Evolutionary conservation across 352 stramenopile species (phyloP).

Genomic region (Globisporangium solare): DNA sequence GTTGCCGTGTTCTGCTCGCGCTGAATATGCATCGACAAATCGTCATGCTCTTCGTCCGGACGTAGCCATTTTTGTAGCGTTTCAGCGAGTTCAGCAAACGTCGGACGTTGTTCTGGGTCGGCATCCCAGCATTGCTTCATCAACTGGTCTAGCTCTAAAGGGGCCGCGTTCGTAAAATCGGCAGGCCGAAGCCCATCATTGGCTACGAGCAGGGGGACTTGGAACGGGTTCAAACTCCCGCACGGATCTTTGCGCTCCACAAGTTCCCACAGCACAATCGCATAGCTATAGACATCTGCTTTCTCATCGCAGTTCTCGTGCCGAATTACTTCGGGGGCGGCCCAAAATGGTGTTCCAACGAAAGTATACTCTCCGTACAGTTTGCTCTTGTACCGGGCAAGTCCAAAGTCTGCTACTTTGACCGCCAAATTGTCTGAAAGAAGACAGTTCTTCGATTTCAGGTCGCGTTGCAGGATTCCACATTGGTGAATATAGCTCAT

Average conservation of each 20-base stretch:
- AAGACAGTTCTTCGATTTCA: constrained; percentile 81
- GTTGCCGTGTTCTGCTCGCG: constrained; percentile 40
- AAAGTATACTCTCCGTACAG: constrained; percentile 57
- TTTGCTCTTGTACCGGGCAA: constrained; percentile 47
- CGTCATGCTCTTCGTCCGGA: constrained; percentile 21
- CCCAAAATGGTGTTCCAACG: constrained; percentile 77
- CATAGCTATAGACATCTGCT: constrained; percentile 75
- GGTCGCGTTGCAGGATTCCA: constrained; percentile 59
- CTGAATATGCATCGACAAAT: constrained; percentile 52
- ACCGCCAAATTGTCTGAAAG: constrained; percentile 71
- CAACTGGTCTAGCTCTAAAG: constrained; percentile 55
- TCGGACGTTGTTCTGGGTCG: constrained; percentile 59
- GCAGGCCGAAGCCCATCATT: constrained; percentile 61
- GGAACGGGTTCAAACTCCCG: constrained; percentile 67
- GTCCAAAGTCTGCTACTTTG: constrained; percentile 75
- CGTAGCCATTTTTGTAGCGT: constrained; percentile 56
- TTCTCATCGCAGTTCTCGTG: constrained; percentile 76
- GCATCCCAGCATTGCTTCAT: constrained; percentile 77
- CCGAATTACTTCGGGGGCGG: constrained; percentile 68
- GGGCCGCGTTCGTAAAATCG: constrained; percentile 41
- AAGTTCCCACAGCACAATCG: constrained; percentile 71
- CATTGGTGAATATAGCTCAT: constrained; percentile 61
- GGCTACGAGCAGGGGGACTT: constrained; percentile 64
- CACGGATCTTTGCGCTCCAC: constrained; percentile 72
- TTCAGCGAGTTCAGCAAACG: constrained; percentile 53